Evolutionary conservation across 2,329 filamentous ascomycete species (phyloP), one percentile per base, ranked within the genome.

Genomic region (Dactylella cylindrospora): DNA sequence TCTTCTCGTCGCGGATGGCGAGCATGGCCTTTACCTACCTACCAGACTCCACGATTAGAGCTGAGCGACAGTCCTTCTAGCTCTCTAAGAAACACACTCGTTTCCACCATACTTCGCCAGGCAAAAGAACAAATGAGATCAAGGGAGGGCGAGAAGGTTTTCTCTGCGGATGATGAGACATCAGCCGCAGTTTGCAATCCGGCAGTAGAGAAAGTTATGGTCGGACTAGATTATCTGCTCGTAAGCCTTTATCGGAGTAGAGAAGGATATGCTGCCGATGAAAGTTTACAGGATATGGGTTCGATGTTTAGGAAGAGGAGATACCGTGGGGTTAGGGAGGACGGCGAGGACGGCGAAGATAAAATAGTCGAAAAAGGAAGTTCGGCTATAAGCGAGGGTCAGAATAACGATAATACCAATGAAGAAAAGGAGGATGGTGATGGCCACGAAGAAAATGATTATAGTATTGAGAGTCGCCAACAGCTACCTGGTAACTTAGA

Each of bases 191-290:
- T 55, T 20, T 55, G 59, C 22, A 12, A 10, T 8, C 50, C 59
- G 19, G 45, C 51, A 29, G 33, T 15, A 5, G 28, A 64, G 13
- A n/a, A 28, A 32, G 44, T 61, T 25, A 23, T 41, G 22, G 29
- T 41, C 4, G 43, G 35, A 9, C 28, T 61, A 7, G 55, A 61
- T 28, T 28, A 25, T 15, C 23, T 61, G n/a, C 32, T 61, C n/a
- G 35, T 36, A 47, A 25, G 55, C 29, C 44, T 61, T 3, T 61
- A 61, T 49, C 47, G 47, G 28, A 61, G 55, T 31, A 46, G 33
- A 28, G 55, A 61, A 43, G 55, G 55, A 38, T 61, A 61, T 33
- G 40, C 55, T 10, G 55, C 43, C 10, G 46, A 61, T 23, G 33
- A 47, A 38, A 26, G 40, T 10, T 13, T 36, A 23, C 55, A 61